Conservation (phyloP, 352 stramenopile species). For the Phytopythium boreale region DNA sequence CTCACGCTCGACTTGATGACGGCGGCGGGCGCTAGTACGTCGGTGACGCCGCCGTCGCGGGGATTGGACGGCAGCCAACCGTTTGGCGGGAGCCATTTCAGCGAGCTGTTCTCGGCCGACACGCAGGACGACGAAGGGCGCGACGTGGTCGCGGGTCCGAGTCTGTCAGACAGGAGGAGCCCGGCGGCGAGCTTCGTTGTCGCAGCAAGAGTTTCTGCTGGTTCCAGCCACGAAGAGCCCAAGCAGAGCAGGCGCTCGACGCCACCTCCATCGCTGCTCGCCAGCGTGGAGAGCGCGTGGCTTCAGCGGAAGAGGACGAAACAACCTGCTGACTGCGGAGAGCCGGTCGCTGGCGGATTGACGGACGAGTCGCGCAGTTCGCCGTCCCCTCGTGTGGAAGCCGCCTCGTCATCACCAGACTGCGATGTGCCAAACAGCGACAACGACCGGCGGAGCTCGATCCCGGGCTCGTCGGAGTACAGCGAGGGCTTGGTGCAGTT, state of each 20-base stretch:
- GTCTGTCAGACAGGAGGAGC: not conserved
- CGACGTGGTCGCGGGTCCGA: not conserved
- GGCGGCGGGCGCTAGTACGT: not conserved
- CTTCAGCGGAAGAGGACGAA: constrained; percentile 12
- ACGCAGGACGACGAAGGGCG: constrained; percentile 43
- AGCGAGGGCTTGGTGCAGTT: constrained; percentile 30
- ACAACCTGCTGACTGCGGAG: not conserved
- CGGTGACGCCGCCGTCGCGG: constrained; percentile 16
- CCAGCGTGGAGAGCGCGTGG: constrained; percentile 21
- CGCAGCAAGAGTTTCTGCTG: not conserved
- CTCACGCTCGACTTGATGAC: constrained; percentile 34
- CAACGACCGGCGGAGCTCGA: not conserved
- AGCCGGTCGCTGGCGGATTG: not conserved
- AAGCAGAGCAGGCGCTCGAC: constrained; percentile 4
- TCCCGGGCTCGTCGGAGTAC: constrained; percentile 15
- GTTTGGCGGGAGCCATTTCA: constrained; percentile 24
- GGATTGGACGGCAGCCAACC: constrained; percentile 18
- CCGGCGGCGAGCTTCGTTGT: not conserved
- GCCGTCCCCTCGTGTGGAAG: not conserved
- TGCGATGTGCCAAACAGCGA: not conserved
- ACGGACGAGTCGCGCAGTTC: constrained; percentile 2
- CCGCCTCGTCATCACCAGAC: not conserved
- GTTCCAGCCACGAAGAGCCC: not conserved
- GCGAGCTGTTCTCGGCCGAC: constrained; percentile 47
- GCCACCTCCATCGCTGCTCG: constrained; percentile 21